These are phyloP conservation scores for Neurospora terricola DNA, from an alignment of 495 filamentous ascomycete species.

Conservation along the genomic window DNA sequence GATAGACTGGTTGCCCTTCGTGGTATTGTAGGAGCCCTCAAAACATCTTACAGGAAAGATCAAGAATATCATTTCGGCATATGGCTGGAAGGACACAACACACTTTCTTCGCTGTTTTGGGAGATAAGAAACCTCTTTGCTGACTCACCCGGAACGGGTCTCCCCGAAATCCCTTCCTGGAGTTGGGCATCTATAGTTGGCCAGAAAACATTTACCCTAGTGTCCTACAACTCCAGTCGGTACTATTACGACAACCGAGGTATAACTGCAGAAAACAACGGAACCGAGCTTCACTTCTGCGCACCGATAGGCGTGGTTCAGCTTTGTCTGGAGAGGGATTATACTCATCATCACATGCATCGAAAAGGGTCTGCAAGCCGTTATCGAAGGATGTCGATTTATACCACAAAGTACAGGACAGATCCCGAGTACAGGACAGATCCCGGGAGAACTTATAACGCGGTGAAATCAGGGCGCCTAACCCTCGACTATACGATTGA, in stretches of 20 bases:
- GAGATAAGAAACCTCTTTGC: background rate
- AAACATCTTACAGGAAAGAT: background rate
- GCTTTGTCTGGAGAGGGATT: background rate
- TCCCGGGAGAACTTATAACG: background rate
- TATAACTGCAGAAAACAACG: background rate
- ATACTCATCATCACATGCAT: background rate
- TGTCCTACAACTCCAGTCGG: background rate
- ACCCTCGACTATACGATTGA: background rate
- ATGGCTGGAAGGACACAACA: background rate
- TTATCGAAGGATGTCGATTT: background rate
- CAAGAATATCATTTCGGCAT: background rate
- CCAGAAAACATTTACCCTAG: accelerated
- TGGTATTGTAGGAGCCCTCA: background rate
- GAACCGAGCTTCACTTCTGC: background rate
- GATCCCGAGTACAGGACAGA: too few species aligned
- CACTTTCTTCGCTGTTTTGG: background rate
- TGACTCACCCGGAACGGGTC: background rate
- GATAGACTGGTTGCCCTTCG: background rate
- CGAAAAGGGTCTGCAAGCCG: background rate
- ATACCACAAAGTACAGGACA: too few species aligned
- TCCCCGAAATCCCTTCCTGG: background rate
- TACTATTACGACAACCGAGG: background rate
- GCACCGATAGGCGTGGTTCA: background rate
- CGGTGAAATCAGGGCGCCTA: background rate
- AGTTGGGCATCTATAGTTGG: background rate